Percentiles rank a stretch among this genome's conserved stretches.
Conservation (phyloP, 306 rosid genomes). For the Chamaecrista fasciculata region DNA sequence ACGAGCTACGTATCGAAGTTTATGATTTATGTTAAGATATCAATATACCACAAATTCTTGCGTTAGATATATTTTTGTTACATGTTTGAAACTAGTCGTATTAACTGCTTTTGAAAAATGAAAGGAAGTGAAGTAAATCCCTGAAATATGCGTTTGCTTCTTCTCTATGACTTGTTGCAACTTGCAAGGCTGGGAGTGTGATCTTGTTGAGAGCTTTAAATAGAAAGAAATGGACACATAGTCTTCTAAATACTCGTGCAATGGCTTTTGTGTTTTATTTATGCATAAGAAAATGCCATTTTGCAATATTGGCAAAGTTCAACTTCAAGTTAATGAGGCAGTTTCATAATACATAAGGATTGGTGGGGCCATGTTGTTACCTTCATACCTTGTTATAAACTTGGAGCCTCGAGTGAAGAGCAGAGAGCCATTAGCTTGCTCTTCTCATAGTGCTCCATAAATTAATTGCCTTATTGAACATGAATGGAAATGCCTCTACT, state of each 20-base stretch:
- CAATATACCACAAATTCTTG: no score
- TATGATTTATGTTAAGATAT: no score
- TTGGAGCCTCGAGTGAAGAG: constrained; percentile 57
- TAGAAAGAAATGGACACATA: not conserved
- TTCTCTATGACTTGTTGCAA: not conserved
- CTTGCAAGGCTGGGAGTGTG: not conserved
- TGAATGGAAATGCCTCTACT: constrained; percentile 32
- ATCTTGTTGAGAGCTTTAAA: not conserved
- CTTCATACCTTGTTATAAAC: not conserved
- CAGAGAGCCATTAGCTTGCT: constrained; percentile 39
- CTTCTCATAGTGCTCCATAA: constrained; percentile 52
- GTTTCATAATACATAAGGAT: not conserved
- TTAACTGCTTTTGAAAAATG: not conserved
- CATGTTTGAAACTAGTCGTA: not conserved
- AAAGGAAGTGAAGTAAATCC: not conserved
- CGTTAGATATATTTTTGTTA: no score
- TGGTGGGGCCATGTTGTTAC: not conserved
- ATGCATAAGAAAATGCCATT: not conserved
- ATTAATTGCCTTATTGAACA: constrained; percentile 34
- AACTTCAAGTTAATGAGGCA: not conserved
- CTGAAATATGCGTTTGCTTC: not conserved
- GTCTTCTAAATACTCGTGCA: not conserved
- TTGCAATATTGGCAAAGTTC: not conserved
- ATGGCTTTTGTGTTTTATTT: not conserved
- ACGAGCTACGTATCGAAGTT: no score